phyloP scores from a whole-genome alignment of 1,139 yeast genomes.

The Hansenula sp. region DNA sequence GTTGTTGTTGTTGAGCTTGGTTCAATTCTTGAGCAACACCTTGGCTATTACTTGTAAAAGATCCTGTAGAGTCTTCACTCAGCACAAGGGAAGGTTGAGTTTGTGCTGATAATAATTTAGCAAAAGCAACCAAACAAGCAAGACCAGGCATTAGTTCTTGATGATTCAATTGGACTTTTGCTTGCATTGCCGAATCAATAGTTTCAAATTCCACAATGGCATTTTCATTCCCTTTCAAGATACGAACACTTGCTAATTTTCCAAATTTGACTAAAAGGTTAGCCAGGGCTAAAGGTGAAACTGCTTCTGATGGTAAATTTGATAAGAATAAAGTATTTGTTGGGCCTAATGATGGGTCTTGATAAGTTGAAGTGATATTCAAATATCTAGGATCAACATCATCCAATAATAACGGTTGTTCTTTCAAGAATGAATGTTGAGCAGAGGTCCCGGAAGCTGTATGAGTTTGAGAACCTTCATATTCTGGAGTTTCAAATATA shows the following conservation, averaged over 20 bases:
- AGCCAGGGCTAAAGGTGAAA: slow-evolving; percentile 40
- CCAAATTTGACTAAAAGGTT: slow-evolving; percentile 52
- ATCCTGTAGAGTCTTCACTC: not conserved
- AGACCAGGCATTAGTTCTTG: slow-evolving; percentile 77
- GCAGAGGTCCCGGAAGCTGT: slow-evolving; percentile 7
- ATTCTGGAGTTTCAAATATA: slow-evolving; percentile 14
- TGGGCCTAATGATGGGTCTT: slow-evolving; percentile 68
- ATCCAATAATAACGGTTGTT: slow-evolving; percentile 42
- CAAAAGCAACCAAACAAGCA: slow-evolving; percentile 63
- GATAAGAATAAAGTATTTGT: slow-evolving; percentile 75
- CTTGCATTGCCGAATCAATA: slow-evolving; percentile 72
- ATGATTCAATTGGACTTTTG: slow-evolving; percentile 74
- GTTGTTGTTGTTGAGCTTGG: slow-evolving; percentile 12
- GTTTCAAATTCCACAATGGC: slow-evolving; percentile 74
- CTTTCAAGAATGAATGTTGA: slow-evolving; percentile 5
- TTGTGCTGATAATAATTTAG: slow-evolving; percentile 46
- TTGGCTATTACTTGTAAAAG: not conserved
- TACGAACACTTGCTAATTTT: slow-evolving; percentile 51
- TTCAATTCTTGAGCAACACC: slow-evolving; percentile 2
- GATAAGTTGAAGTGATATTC: slow-evolving; percentile 58
- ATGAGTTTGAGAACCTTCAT: slow-evolving; percentile 5
- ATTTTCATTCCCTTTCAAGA: slow-evolving; percentile 45
- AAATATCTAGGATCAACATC: slow-evolving; percentile 48
- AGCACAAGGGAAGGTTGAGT: slow-evolving; percentile 2
- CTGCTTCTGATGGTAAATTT: slow-evolving; percentile 58